phyloP scores from a whole-genome alignment of 2,329 filamentous ascomycete genomes.

The Parafenestella ontariensis region DNA sequence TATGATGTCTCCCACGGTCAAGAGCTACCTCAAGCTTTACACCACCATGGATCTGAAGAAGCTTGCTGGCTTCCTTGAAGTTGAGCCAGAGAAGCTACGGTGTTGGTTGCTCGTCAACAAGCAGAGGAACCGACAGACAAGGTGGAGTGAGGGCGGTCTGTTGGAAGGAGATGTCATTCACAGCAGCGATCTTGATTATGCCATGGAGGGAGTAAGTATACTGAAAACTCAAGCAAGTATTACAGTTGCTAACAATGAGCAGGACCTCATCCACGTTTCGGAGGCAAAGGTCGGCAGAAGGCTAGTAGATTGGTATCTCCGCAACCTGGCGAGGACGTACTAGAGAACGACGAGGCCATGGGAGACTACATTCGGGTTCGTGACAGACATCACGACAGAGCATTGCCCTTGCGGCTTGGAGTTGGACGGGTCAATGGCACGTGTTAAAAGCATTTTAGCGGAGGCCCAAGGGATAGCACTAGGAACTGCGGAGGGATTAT shows the following conservation, averaged over 20 bases:
- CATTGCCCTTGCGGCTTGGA: constrained; percentile 47
- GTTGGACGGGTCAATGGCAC: constrained; percentile 39
- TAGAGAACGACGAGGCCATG: constrained; percentile 53
- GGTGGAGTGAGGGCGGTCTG: constrained; percentile 89
- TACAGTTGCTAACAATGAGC: constrained; percentile 28
- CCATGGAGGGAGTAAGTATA: constrained; percentile 85
- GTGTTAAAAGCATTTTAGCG: constrained; percentile 42
- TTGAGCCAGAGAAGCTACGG: constrained; percentile 93
- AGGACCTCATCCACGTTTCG: constrained; percentile 98
- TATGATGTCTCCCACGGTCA: constrained; percentile 96
- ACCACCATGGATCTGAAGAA: constrained; percentile 99
- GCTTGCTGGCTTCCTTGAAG: constrained; percentile 94
- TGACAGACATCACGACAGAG: constrained; percentile 32
- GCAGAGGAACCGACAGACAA: constrained; percentile 95
- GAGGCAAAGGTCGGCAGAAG: constrained; percentile 98
- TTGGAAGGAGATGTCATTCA: constrained; percentile 93
- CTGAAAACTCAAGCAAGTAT: not conserved
- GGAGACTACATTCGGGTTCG: constrained; percentile 11
- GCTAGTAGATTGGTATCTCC: constrained; percentile 98
- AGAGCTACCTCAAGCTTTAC: constrained; percentile 98
- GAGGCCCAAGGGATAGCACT: constrained; percentile 14
- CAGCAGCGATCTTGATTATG: constrained; percentile 95
- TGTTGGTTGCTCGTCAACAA: constrained; percentile 97
- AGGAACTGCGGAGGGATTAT: constrained; percentile 18
- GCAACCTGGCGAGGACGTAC: constrained; percentile 95